A percentile compares a stretch with the other conserved stretches of the same genome.
Evolutionary conservation across 2,329 filamentous ascomycete species (phyloP).

Genomic region (Didymella segeticola): DNA sequence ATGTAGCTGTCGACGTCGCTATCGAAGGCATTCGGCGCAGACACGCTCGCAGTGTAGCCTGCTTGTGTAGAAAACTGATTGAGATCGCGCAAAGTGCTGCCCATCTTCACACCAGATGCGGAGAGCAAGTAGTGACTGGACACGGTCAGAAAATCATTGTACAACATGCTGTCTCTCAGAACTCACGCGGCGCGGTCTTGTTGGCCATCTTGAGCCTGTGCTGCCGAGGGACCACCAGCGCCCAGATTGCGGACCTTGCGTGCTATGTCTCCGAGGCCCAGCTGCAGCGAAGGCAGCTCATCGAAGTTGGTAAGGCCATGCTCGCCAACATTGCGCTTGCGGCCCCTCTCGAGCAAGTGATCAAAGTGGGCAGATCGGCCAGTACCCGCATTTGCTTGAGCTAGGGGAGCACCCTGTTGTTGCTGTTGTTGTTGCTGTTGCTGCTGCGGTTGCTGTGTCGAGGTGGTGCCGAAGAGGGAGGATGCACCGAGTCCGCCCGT

Average conservation of each 20-base stretch:
- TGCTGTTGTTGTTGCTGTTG: slow-evolving; percentile 42
- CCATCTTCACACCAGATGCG: slow-evolving; percentile 89
- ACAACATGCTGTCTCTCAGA: neutral
- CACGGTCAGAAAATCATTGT: slow-evolving; percentile 21
- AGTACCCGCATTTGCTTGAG: slow-evolving; percentile 41
- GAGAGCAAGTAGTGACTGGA: slow-evolving; percentile 87
- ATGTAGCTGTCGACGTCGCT: slow-evolving; percentile 74
- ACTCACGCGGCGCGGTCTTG: slow-evolving; percentile 61
- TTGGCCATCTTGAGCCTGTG: slow-evolving; percentile 52
- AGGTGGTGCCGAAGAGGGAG: slow-evolving; percentile 34
- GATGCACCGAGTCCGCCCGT: slow-evolving; percentile 35
- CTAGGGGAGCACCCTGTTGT: slow-evolving; percentile 39
- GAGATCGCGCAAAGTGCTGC: slow-evolving; percentile 83
- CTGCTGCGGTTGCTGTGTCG: slow-evolving; percentile 39
- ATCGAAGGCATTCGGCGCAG: slow-evolving; percentile 54
- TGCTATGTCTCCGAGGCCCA: slow-evolving; percentile 87
- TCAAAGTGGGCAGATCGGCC: slow-evolving; percentile 68
- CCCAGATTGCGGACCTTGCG: slow-evolving; percentile 78
- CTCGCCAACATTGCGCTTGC: slow-evolving; percentile 72
- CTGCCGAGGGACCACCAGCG: slow-evolving; percentile 70
- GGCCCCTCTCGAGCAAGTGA: slow-evolving; percentile 67
- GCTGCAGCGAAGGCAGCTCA: slow-evolving; percentile 86
- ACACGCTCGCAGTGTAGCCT: slow-evolving; percentile 65
- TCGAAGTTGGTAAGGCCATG: slow-evolving; percentile 66
- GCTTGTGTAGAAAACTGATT: slow-evolving; percentile 74